These are phyloP conservation scores for Penicillium sp. DNA, from an alignment of 2,329 filamentous ascomycete species.

Conservation along the genomic window DNA sequence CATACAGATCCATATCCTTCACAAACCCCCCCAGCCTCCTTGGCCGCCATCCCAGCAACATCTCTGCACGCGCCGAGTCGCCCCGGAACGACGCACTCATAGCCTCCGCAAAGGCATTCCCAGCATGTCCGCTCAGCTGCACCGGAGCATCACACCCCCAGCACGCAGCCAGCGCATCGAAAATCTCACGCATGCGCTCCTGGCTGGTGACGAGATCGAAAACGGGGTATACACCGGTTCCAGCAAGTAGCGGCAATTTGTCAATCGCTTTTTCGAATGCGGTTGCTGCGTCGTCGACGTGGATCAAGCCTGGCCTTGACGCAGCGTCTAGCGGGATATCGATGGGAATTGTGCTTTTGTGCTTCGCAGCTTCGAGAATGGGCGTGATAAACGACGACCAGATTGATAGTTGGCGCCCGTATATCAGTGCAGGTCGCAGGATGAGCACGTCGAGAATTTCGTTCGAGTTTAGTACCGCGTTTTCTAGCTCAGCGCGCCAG, in stretches of 20 bases:
- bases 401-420: slow-evolving; percentile 31
- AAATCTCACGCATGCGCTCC: slow-evolving; percentile 28
- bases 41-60: slow-evolving; percentile 32
- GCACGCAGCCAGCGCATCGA: slow-evolving; percentile 20
- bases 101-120: slow-evolving; percentile 25
- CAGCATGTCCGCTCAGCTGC: slow-evolving; percentile 21
- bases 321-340: slow-evolving; percentile 20
- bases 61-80: slow-evolving; percentile 24
- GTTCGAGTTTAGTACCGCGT: slow-evolving; percentile 25
- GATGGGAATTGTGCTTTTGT: slow-evolving; percentile 16
- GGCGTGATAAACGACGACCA: slow-evolving; percentile 24
- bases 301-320: slow-evolving; percentile 26
- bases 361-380: slow-evolving; percentile 23
- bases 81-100: slow-evolving; percentile 23
- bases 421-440: slow-evolving; percentile 32
- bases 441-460: slow-evolving; percentile 32
- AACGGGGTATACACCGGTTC: slow-evolving; percentile 29
- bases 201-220: slow-evolving; percentile 35
- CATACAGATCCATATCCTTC: slow-evolving; percentile 18
- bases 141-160: slow-evolving; percentile 26
- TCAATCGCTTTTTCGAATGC: slow-evolving; percentile 32
- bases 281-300: slow-evolving; percentile 37
- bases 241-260: slow-evolving; percentile 23
- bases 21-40: slow-evolving; percentile 22
- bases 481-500: slow-evolving; percentile 31